phyloP scores from a whole-genome alignment of 495 filamentous ascomycete species.

The Annulohypoxylon bovei region DNA sequence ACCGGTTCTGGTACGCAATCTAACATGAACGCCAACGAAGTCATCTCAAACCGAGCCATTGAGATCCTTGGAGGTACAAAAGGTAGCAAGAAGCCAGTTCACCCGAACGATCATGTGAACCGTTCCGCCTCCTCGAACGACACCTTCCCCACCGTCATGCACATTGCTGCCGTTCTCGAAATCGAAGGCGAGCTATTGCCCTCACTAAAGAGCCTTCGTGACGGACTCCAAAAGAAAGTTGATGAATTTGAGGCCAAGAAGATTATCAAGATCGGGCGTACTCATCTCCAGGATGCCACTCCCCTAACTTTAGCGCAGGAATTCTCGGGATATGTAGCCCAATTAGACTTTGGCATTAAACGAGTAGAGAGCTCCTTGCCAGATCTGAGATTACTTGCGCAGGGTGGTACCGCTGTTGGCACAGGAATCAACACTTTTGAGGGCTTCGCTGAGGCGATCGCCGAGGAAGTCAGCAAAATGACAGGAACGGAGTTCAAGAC shows the following conservation, averaged over 20 bases:
- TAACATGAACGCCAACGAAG: conserved; percentile 99
- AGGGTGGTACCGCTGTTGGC: conserved; percentile 96
- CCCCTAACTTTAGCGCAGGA: conserved; percentile 96
- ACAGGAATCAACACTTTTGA: conserved; percentile 97
- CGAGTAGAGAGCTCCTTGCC: conserved; percentile 85
- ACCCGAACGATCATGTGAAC: conserved; percentile 99
- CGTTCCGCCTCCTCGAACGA: conserved; percentile 99
- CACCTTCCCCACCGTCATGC: conserved; percentile 99
- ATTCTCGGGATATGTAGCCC: conserved; percentile 96
- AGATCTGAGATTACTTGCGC: conserved; percentile 85
- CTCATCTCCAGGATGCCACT: conserved; percentile 97
- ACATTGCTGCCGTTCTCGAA: conserved; percentile 96
- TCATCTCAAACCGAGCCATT: conserved; percentile 99
- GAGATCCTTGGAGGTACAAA: conserved; percentile 94
- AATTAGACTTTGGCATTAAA: conserved; percentile 89
- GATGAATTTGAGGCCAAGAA: conserved; percentile 80
- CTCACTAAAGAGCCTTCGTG: conserved; percentile 79
- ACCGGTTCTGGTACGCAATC: conserved; percentile 98
- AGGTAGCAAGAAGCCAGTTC: conserved; percentile 97
- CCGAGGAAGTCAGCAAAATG: conserved; percentile 87
- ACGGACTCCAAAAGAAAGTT: conserved; percentile 88
- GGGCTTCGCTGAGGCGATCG: conserved; percentile 93
- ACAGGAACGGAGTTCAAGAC: conserved; percentile 94
- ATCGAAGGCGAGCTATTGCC: conserved; percentile 87
- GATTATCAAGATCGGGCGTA: conserved; percentile 99